phyloP scores from a whole-genome alignment of 2,329 filamentous ascomycete species.

The Penicillium sp. region DNA sequence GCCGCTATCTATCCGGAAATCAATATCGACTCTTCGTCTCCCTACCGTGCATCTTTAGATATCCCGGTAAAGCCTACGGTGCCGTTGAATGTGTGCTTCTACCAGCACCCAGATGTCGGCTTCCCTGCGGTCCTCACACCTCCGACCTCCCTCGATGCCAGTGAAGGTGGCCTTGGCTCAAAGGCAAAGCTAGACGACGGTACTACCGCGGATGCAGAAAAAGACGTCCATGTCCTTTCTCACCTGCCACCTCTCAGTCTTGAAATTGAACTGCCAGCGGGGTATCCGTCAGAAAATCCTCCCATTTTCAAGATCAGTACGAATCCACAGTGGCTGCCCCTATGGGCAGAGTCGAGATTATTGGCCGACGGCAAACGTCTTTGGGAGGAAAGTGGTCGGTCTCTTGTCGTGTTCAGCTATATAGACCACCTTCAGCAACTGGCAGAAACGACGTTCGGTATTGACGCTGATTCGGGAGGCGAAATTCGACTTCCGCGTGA shows the following conservation, averaged over 20 bases:
- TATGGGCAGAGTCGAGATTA: constrained; percentile 50
- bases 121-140: constrained; percentile 45
- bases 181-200: constrained; percentile 32
- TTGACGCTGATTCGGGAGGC: constrained; percentile 45
- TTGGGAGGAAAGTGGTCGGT: constrained; percentile 65
- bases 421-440: constrained; percentile 65
- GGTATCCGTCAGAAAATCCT: constrained; percentile 60
- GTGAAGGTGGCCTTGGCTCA: constrained; percentile 23
- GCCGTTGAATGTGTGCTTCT: constrained; percentile 55
- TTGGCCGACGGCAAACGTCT: constrained; percentile 53
- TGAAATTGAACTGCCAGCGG: constrained; percentile 57
- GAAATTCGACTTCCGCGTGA: constrained; percentile 54
- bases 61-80: constrained; percentile 60
- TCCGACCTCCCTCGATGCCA: constrained; percentile 46
- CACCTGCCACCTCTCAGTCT: constrained; percentile 63
- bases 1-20: constrained; percentile 68
- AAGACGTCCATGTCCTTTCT: constrained; percentile 53
- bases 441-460: constrained; percentile 60
- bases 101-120: constrained; percentile 39
- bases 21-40: constrained; percentile 49
- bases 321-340: constrained; percentile 59
- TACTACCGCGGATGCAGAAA: constrained; percentile 23
- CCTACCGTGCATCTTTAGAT: constrained; percentile 59
- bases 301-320: constrained; percentile 57
- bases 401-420: constrained; percentile 63